Evolutionary conservation across 2,329 filamentous ascomycete genomes (phyloP).

Genomic region (Ascochyta clinopodiicola): DNA sequence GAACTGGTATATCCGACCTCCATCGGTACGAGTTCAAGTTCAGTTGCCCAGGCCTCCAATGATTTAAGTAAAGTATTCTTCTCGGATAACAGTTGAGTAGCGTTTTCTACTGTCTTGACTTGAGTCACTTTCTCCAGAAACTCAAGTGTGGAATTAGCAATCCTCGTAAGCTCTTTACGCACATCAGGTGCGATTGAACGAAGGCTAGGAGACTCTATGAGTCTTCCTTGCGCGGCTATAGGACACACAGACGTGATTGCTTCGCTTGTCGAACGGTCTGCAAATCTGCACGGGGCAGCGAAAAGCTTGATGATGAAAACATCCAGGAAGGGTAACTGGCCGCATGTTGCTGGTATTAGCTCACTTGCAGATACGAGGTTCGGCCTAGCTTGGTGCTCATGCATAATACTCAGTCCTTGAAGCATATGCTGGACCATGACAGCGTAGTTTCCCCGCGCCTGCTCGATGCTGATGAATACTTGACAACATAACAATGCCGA

Average conservation of each 20-base stretch:
- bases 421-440: constrained; percentile 55
- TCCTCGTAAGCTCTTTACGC: constrained; percentile 24
- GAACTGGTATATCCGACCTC: too few relatives aligned
- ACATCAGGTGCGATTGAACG: constrained; percentile 27
- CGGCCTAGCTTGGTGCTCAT: constrained; percentile 51
- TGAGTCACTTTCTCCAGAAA: constrained; percentile 25
- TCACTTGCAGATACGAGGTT: constrained; percentile 29
- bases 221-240: too few relatives aligned
- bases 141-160: constrained; percentile 20
- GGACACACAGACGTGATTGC: too few relatives aligned
- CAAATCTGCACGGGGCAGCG: constrained; percentile 28
- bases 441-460: constrained; percentile 50
- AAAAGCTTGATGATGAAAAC: constrained; percentile 31
- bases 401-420: constrained; percentile 55
- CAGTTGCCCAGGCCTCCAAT: background rate
- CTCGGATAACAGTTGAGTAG: constrained; percentile 22
- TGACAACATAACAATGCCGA: constrained; percentile 57
- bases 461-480: constrained; percentile 57
- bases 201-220: background rate
- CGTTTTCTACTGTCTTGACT: constrained; percentile 10
- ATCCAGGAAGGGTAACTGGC: constrained; percentile 47
- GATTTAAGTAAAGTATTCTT: constrained; percentile 21
- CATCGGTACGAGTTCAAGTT: too few relatives aligned
- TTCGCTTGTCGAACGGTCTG: constrained; percentile 16
- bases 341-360: constrained; percentile 43